Evolutionary conservation across 345 rosid species (phyloP).

Genomic region (Citrus australasica): DNA sequence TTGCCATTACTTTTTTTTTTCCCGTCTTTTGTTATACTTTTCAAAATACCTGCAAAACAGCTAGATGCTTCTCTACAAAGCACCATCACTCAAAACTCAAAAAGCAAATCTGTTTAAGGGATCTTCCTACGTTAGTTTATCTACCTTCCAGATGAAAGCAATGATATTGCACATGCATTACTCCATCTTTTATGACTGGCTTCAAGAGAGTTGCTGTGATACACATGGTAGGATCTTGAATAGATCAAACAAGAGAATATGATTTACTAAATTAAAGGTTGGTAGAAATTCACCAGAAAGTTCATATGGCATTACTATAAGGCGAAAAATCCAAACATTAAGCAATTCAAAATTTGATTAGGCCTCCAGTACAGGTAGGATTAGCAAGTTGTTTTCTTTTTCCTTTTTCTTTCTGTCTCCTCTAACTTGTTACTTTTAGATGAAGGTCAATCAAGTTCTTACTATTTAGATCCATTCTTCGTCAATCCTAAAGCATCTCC

Average conservation of each 20-base stretch:
- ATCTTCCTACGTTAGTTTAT: too few relatives aligned
- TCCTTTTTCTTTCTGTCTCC: background rate
- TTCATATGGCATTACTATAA: background rate
- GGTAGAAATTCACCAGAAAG: background rate
- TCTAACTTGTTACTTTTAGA: background rate
- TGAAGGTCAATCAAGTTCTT: constrained; percentile 13
- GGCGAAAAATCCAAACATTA: background rate
- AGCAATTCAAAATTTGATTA: background rate
- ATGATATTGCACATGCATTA: too few relatives aligned
- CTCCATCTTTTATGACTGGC: too few relatives aligned
- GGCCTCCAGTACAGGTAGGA: background rate
- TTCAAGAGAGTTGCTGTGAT: too few relatives aligned
- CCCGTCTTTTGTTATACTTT: background rate
- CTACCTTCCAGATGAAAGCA: too few relatives aligned
- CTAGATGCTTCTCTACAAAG: background rate
- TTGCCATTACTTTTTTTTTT: too few relatives aligned
- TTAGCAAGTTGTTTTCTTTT: background rate
- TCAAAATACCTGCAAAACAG: background rate
- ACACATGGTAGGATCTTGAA: too few relatives aligned
- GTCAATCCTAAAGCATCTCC: constrained; percentile 35
- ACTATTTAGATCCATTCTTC: constrained; percentile 16
- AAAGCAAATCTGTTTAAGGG: too few relatives aligned
- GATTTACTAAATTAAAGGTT: background rate
- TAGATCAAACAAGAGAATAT: too few relatives aligned
- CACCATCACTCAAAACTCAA: background rate